phyloP scores from a whole-genome alignment of 768 basidiomycete genomes.

The Psilocybe cyanescens region DNA sequence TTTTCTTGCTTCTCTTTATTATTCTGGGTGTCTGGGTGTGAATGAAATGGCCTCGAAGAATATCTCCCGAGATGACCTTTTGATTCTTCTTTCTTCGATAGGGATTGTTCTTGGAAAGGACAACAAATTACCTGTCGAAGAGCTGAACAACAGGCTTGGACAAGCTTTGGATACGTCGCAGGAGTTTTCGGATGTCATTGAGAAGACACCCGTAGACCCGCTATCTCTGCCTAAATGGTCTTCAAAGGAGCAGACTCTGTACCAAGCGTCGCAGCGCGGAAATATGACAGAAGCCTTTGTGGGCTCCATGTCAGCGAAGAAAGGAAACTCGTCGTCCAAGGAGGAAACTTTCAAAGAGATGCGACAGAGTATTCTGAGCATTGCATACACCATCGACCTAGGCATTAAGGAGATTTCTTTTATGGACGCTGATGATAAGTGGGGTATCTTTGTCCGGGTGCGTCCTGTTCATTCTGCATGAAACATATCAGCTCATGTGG shows the following conservation, averaged over 20 bases:
- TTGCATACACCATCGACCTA: slow-evolving; percentile 25
- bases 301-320: slow-evolving; percentile 14
- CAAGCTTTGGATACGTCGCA: slow-evolving; percentile 32
- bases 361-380: slow-evolving; percentile 28
- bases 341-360: slow-evolving; percentile 35
- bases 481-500: not conserved
- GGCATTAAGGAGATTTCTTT: slow-evolving; percentile 24
- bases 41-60: slow-evolving; percentile 7
- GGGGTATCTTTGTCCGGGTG: slow-evolving; percentile 30
- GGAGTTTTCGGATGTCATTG: slow-evolving; percentile 23
- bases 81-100: slow-evolving; percentile 30
- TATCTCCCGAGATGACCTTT: slow-evolving; percentile 31
- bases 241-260: slow-evolving; percentile 16
- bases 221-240: slow-evolving; percentile 18
- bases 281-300: slow-evolving; percentile 26
- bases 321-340: slow-evolving; percentile 20
- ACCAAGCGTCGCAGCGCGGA: slow-evolving; percentile 23
- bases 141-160: slow-evolving; percentile 26
- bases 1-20: too few relatives aligned
- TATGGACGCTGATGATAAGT: slow-evolving; percentile 20
- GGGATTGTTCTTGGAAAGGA: slow-evolving; percentile 29
- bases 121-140: slow-evolving; percentile 30
- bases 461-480: slow-evolving; percentile 1
- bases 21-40: not conserved
- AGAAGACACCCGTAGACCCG: slow-evolving; percentile 18